Base-by-base conservation (phyloP, 805 yeast genomes). In the Barnettozyma sp. region DNA sequence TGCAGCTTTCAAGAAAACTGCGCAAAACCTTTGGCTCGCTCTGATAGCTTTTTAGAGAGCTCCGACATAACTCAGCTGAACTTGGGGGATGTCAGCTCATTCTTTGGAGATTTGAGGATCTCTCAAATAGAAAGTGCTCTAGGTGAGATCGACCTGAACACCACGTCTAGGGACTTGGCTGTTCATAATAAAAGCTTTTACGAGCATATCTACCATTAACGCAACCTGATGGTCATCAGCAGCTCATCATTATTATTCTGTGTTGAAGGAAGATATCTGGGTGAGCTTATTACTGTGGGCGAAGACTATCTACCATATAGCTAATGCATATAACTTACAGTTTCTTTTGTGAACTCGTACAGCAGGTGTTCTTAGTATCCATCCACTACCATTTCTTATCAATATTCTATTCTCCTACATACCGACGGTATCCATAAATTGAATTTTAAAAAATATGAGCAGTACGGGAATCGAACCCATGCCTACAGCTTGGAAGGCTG, bases 401-500 rank as follows among this genome's bases (percentile, higher is more conserved):
- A 10, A 27, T 12, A 18, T 14, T 27, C n/a, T 27, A 17, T 14
- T 12, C 18, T 14, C 17, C n/a, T n/a, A n/a, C n/a, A n/a, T n/a
- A n/a, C n/a, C n/a, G n/a, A n/a, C n/a, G n/a, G n/a, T n/a, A n/a
- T n/a, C n/a, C n/a, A n/a, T n/a, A n/a, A n/a, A n/a, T n/a, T n/a
- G n/a, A n/a, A 22, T 12, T 8, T 13, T 22, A 34, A 35, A 35
- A 22, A 8, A 22, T 24, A 22, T 76, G 85, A 78, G 78, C 76
- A 79, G 78, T 77, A 76, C 81, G 86, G 82, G 86, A 79, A 78
- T 79, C 85, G 86, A 79, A 79, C 86, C 85, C 86, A 68, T 76
- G 84, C 75, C 85, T 69, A 78, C 78, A 76, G 84, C 86, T 79
- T 79, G 86, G 86, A 79, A 79, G 85, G 86, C 84, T 74, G 76